A percentile compares a stretch with the other conserved stretches of the same genome.
These are phyloP conservation scores for Brassica nigra DNA, from an alignment of 345 rosid species.

Conservation along the genomic window DNA sequence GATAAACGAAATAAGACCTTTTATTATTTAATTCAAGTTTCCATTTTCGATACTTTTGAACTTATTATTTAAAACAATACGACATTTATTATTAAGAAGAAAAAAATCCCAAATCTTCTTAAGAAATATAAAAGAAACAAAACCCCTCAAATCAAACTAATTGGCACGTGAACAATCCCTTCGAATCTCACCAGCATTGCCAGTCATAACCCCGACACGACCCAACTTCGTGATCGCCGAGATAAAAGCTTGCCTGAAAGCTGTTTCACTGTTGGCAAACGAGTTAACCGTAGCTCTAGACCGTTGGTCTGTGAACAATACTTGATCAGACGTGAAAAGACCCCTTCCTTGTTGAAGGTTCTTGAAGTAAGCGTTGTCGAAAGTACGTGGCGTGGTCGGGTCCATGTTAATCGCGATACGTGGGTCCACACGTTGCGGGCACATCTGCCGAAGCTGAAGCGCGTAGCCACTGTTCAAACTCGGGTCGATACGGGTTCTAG, in stretches of 20 bases:
- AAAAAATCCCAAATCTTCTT: neutral
- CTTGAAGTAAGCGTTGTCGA: constrained; percentile 75
- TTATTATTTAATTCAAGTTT: constrained; percentile 9
- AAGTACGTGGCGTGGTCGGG: constrained; percentile 60
- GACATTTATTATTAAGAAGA: constrained; percentile 6
- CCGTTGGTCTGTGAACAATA: constrained; percentile 61
- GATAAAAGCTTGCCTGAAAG: constrained; percentile 65
- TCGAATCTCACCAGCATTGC: constrained; percentile 75
- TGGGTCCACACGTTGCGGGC: constrained; percentile 65
- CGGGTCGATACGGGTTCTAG: constrained; percentile 55
- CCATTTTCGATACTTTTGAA: constrained; percentile 2
- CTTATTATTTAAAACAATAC: neutral
- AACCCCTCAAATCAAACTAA: constrained; percentile 29
- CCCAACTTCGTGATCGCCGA: constrained; percentile 74
- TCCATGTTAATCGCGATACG: constrained; percentile 83
- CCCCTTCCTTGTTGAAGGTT: constrained; percentile 79
- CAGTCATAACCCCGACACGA: constrained; percentile 65
- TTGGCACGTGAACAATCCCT: constrained; percentile 57
- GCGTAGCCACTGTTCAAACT: constrained; percentile 60
- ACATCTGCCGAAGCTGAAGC: constrained; percentile 58
- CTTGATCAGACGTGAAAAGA: constrained; percentile 66
- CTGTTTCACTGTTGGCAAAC: constrained; percentile 55
- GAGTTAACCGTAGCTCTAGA: constrained; percentile 58
- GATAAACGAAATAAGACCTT: neutral
- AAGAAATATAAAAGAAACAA: neutral